Evolutionary conservation across 2,329 filamentous ascomycete species (phyloP), one percentile per base, ranked within the genome.

Genomic region (Verticillium longisporum): DNA sequence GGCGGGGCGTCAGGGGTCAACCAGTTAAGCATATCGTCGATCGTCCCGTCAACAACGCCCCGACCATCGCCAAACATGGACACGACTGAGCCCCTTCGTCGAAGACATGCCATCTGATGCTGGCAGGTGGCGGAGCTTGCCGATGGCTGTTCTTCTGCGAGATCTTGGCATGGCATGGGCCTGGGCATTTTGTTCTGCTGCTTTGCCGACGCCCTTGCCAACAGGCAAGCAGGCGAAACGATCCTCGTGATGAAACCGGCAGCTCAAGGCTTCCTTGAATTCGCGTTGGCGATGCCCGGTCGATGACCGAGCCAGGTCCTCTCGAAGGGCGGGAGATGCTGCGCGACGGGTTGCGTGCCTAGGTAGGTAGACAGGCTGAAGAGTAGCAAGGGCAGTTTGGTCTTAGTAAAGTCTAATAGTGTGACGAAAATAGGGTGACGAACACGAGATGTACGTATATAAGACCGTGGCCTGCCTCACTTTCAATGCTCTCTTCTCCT

Each of bases 401-500:
- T 26, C 3, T 26, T 26, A 2, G 26, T 26, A 2, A 26, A 26
- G 26, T 26, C 26, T 26, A 26, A 3, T 3, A 26, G 26, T 26
- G 26, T 26, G 26, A 26, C 26, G 26, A 26, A 26, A 26, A 26
- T 26, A 26, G 26, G 2, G 26, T 26, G 3, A 26, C 3, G 26
- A 26, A 26, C 3, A 26, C 26, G 26, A 26, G 26, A 26, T 26
- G n/a, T n/a, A 21, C n/a, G 21, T 50, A 50, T 50, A 50, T 50
- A 50, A 50, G 41, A 6, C 41, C n/a, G 41, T 11, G 7, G 41
- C 7, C 41, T n/a, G n/a, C 1, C 41, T 10, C 41, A 50, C 41
- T 11, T 50, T 26, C 26, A 6, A 50, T 11, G n/a, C 60, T 36
- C 6, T 56, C 15, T 62, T 62, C 59, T 58, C 58, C 26, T 65